Percentiles rank a stretch among this genome's conserved stretches.
Conservation (phyloP, 2,329 filamentous ascomycete genomes). For the Orbilia blumenaviensis region DNA sequence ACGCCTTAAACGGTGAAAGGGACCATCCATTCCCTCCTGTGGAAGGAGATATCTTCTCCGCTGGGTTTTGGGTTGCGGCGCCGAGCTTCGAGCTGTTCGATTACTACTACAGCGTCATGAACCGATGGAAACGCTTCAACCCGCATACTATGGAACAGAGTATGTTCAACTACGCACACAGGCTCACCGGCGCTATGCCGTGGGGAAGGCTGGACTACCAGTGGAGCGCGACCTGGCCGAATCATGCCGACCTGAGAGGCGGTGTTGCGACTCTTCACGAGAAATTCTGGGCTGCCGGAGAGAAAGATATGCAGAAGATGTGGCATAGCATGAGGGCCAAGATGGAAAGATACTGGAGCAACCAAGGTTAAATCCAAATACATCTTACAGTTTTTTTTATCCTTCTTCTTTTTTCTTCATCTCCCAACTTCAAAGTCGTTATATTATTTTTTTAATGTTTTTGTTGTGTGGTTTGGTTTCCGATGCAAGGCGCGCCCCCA, state of each 20-base stretch:
- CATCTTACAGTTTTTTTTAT: neutral
- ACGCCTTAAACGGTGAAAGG: slow-evolving; percentile 59
- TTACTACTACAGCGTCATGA: slow-evolving; percentile 61
- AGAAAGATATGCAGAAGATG: slow-evolving; percentile 54
- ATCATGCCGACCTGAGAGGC: slow-evolving; percentile 58
- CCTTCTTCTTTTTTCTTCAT: neutral
- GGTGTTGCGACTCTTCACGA: slow-evolving; percentile 61
- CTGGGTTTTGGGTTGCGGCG: slow-evolving; percentile 62
- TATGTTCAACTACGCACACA: slow-evolving; percentile 63
- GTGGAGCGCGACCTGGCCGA: slow-evolving; percentile 63
- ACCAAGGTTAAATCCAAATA: slow-evolving; percentile 25
- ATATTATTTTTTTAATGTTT: too few species aligned
- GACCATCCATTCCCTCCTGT: slow-evolving; percentile 61
- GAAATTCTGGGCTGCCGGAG: slow-evolving; percentile 60
- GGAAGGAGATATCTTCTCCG: slow-evolving; percentile 60
- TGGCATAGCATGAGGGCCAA: slow-evolving; percentile 36
- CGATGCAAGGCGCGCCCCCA: slow-evolving; percentile 3
- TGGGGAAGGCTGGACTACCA: slow-evolving; percentile 61
- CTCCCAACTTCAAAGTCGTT: too few species aligned
- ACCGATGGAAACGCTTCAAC: slow-evolving; percentile 60
- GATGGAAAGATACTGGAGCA: slow-evolving; percentile 51
- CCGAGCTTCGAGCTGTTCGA: slow-evolving; percentile 61
- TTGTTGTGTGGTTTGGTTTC: too few species aligned
- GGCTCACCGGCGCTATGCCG: slow-evolving; percentile 62
- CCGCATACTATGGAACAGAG: slow-evolving; percentile 62